Conservation (phyloP, 2,329 filamentous ascomycete genomes). For the Colletotrichum graminicola region DNA sequence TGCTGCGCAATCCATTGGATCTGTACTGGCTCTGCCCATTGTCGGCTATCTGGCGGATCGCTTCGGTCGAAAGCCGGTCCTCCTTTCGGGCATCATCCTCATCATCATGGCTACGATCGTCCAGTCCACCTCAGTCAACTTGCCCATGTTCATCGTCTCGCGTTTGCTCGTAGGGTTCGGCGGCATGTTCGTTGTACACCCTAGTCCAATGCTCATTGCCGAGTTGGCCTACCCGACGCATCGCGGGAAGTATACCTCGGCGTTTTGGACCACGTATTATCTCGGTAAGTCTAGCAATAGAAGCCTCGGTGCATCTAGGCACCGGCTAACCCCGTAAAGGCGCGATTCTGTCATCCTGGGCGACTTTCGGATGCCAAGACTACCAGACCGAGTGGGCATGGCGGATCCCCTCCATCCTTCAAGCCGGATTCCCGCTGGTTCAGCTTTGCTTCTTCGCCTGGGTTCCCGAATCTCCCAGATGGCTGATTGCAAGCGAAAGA, state of each 20-base stretch:
- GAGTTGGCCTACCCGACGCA: conserved; percentile 53
- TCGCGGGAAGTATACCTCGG: conserved; percentile 50
- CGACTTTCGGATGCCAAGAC: conserved; percentile 37
- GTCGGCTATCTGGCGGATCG: conserved; percentile 53
- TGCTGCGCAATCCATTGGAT: conserved; percentile 58
- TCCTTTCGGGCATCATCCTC: conserved; percentile 51
- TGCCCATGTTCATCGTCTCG: conserved; percentile 52
- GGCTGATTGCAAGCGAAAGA: conserved; percentile 59
- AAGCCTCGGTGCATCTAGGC: not conserved
- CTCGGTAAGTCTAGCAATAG: not conserved
- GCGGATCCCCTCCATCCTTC: conserved; percentile 26
- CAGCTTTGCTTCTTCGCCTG: conserved; percentile 26
- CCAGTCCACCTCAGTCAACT: conserved; percentile 53
- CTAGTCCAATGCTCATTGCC: conserved; percentile 52
- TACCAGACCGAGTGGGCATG: conserved; percentile 31
- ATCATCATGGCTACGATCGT: conserved; percentile 53
- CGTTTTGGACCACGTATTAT: conserved; percentile 53
- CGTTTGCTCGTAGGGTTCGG: conserved; percentile 52
- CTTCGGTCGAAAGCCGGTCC: conserved; percentile 54
- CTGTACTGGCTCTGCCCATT: conserved; percentile 57
- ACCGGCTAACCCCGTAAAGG: not conserved
- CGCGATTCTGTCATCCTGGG: conserved; percentile 42
- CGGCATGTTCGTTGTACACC: conserved; percentile 55
- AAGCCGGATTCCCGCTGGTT: conserved; percentile 29
- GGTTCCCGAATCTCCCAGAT: conserved; percentile 66